These are phyloP conservation scores for Podospora conica DNA, from an alignment of 495 filamentous ascomycete genomes.

Conservation along the genomic window DNA sequence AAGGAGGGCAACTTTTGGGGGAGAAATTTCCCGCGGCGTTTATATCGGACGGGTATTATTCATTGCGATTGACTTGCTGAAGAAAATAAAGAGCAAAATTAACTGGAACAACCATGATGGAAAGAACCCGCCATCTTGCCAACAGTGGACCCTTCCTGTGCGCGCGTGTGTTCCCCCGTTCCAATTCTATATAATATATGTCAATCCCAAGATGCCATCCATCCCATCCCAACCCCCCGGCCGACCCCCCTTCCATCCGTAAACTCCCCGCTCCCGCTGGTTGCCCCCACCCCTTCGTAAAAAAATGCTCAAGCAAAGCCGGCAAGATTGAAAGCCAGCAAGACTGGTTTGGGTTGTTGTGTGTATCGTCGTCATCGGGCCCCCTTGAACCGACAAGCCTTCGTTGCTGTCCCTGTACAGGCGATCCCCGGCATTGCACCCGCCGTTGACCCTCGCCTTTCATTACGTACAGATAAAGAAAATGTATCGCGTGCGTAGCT, in stretches of 20 bases:
- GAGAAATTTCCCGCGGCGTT: not conserved
- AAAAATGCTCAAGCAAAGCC: not conserved
- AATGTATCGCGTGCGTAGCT: not conserved
- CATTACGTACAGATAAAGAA: not conserved
- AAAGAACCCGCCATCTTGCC: not conserved
- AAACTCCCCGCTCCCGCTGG: not conserved
- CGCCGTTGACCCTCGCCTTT: not conserved
- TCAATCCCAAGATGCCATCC: not conserved
- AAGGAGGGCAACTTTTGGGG: not conserved
- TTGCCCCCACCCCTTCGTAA: not conserved
- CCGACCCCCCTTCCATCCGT: not conserved
- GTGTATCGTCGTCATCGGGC: not conserved
- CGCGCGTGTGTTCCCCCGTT: not conserved
- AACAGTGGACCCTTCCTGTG: no score
- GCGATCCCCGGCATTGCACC: not conserved
- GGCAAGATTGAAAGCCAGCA: not conserved
- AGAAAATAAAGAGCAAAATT: not conserved
- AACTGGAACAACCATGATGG: not conserved
- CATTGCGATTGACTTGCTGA: not conserved
- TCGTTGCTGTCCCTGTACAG: not conserved
- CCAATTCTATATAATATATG: not conserved
- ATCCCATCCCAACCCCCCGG: not conserved
- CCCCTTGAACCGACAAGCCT: not conserved
- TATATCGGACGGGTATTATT: not conserved
- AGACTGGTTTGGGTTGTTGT: not conserved